Evolutionary conservation across 1,284 basidiomycete genomes (phyloP).

Genomic region (Rhodotorula sp.): DNA sequence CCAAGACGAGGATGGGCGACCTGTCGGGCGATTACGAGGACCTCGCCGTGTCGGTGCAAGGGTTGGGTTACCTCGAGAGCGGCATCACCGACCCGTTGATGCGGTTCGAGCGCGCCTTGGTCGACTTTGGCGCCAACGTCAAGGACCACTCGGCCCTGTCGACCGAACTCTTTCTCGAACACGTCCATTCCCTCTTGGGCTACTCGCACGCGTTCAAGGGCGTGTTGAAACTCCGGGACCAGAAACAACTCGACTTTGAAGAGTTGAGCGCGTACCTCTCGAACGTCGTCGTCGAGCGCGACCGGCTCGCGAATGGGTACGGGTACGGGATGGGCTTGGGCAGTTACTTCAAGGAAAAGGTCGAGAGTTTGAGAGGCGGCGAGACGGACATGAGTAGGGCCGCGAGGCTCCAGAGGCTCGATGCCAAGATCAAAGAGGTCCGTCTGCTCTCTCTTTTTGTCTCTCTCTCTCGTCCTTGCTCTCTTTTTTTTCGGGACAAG

Average conservation of each 20-base stretch:
- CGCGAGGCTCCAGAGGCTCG: constrained; percentile 87
- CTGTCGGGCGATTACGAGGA: constrained; percentile 96
- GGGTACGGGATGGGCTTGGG: constrained; percentile 64
- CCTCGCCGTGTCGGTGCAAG: constrained; percentile 89
- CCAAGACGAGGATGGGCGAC: constrained; percentile 54
- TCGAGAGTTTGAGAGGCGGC: constrained; percentile 84
- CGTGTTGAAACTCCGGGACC: constrained; percentile 89
- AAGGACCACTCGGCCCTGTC: constrained; percentile 54
- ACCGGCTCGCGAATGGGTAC: constrained; percentile 71
- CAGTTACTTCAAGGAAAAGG: constrained; percentile 88
- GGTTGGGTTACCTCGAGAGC: constrained; percentile 93
- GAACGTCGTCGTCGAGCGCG: constrained; percentile 84
- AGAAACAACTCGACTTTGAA: constrained; percentile 98
- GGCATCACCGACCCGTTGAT: constrained; percentile 96
- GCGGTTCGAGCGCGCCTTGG: constrained; percentile 88
- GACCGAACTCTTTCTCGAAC: constrained; percentile 80
- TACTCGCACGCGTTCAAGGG: constrained; percentile 87
- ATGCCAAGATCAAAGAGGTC: constrained; percentile 91
- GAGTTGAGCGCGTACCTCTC: constrained; percentile 94
- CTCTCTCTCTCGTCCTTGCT: no score
- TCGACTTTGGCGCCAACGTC: constrained; percentile 63
- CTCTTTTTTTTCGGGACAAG: no score
- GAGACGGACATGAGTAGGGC: constrained; percentile 91
- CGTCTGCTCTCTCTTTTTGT: constrained; percentile 37
- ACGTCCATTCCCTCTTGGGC: constrained; percentile 80